Conservation (phyloP, 345 rosid species). For the Euphorbia pulcherrima region DNA sequence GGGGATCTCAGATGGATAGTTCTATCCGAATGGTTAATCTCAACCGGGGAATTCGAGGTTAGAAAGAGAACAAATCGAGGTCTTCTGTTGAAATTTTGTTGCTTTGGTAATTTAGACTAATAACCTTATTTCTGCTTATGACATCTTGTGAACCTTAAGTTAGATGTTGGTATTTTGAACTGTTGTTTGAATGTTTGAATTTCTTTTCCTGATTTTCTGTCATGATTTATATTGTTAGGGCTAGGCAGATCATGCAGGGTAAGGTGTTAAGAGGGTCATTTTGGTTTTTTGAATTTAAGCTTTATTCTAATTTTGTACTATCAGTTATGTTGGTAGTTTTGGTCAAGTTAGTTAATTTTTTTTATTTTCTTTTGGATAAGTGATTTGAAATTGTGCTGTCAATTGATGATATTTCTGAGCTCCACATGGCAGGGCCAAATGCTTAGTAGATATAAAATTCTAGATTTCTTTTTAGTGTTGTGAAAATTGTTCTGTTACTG, state of each 20-base stretch:
- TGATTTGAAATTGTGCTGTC: too few relatives aligned
- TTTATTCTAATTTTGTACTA: too few relatives aligned
- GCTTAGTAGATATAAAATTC: too few relatives aligned
- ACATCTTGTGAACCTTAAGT: not conserved
- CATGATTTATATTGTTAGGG: too few relatives aligned
- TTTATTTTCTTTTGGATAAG: too few relatives aligned
- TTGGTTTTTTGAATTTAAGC: not conserved
- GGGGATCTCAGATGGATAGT: conserved; percentile 54
- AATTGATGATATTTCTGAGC: too few relatives aligned
- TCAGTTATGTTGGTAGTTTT: too few relatives aligned
- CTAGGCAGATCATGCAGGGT: too few relatives aligned
- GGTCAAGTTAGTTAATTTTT: too few relatives aligned
- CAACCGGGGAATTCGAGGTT: conserved; percentile 47
- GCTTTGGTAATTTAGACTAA: not conserved
- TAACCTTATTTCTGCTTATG: conserved; percentile 4
- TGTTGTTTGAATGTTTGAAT: not conserved
- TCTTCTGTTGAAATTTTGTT: conserved; percentile 11
- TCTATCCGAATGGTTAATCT: conserved; percentile 72
- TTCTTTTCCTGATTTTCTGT: not conserved
- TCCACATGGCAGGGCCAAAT: too few relatives aligned
- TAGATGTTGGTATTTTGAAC: not conserved
- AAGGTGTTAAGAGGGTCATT: not conserved
- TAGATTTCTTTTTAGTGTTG: too few relatives aligned
- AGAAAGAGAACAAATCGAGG: not conserved
- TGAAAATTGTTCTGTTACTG: too few relatives aligned